Evolutionary conservation across 306 rosid species (phyloP).

Genomic region (Prunus mume): DNA sequence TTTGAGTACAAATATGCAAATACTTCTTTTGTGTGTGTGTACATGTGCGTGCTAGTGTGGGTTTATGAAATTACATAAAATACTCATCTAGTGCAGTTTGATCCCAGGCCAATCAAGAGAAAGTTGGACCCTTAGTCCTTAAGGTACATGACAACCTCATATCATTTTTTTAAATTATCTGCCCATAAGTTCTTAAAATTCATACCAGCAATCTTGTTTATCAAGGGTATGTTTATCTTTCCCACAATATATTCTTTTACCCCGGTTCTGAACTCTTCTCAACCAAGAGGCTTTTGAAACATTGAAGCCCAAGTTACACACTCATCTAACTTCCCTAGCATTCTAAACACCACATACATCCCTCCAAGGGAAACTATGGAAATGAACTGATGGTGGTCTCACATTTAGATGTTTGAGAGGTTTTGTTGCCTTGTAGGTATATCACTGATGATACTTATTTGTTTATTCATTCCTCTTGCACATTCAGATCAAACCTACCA

Average conservation of each 20-base stretch:
- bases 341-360: neutral
- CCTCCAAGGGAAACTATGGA: neutral
- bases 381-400: neutral
- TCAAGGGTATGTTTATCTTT: neutral
- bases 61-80: no score
- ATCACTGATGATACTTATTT: neutral
- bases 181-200: no score
- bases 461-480: neutral
- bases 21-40: neutral
- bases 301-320: neutral
- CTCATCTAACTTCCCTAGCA: neutral
- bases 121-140: no score
- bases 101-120: no score
- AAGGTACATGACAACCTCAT: no score
- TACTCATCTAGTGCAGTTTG: no score
- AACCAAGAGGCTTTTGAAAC: neutral
- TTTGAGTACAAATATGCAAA: no score
- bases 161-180: no score
- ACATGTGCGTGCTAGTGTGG: no score
- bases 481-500: neutral
- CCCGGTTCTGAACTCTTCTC: neutral
- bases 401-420: neutral
- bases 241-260: neutral
- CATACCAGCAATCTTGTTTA: neutral
- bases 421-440: neutral